Evolutionary conservation across 768 basidiomycete species (phyloP), one percentile per base, ranked within the genome.

Genomic region (Pleurotus eryngii): DNA sequence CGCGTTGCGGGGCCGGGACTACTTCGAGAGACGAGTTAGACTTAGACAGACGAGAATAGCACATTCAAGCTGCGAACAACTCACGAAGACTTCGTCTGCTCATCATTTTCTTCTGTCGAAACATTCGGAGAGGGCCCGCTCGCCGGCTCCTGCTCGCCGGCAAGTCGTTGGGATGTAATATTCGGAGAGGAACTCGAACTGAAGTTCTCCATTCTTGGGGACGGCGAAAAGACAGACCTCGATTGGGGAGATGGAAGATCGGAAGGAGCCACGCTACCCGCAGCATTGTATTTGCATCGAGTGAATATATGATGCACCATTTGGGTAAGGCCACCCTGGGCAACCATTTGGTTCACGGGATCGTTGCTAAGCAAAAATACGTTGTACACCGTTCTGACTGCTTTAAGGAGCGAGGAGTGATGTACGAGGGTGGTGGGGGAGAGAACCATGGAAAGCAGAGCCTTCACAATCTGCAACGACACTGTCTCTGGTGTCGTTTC

Each of bases 241-340:
- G 67, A 64, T 45, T 64, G 63, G 39, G 62, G 60, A 43, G 58
- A 49, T 39, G 63, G 45, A 20, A 64, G 53, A 50, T 67, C 65
- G 30, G 30, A 35, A 37, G 62, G 61, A 38, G 64, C 58, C 8
- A 61, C 61, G 55, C 61, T 61, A 26, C 64, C 56, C 26, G 59
- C 63, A 49, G 63, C 66, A 50, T 67, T 70, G 26, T 77, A 65
- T 67, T 79, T 79, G 65, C 92, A 92, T 18, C 97, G 83, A 12
- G 89, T 81, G 69, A 99, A 98, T 57, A 98, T 86, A 65, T 98
- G 95, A 64, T 97, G 90, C 2, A 98, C 95, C 87, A 99, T 98
- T 70, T 99, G 97, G 0, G 94, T 95, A 15, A 99, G 81, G 15
- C 95, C 94, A 17, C 96, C 97, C 71, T 99, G 97, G 15, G 97